phyloP scores from a whole-genome alignment of 305 asterid genomes.

The Vinca major region DNA sequence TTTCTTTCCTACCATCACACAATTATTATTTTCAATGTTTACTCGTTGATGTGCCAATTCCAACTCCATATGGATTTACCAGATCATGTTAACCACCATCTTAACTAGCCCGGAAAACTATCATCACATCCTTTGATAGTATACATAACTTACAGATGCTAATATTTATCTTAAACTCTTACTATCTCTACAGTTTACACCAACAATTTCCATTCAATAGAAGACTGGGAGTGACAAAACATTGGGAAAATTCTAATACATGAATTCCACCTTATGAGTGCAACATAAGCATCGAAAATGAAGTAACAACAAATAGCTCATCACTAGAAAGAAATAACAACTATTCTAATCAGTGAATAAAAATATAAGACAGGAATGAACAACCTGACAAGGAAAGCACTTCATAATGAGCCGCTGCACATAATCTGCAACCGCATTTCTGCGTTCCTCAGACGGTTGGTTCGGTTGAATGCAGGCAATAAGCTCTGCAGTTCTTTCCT shows the following conservation, averaged over 20 bases:
- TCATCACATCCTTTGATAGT: neutral
- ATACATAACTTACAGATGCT: neutral
- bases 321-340: neutral
- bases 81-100: neutral
- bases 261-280: neutral
- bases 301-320: neutral
- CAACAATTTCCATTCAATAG: neutral
- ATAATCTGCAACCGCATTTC: constrained; percentile 87
- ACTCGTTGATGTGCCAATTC: neutral
- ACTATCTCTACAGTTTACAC: neutral
- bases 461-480: constrained; percentile 88
- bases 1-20: neutral
- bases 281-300: neutral
- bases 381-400: constrained; percentile 93
- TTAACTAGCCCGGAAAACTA: neutral
- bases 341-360: neutral
- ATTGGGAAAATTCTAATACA: neutral
- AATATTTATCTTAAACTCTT: neutral
- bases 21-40: neutral
- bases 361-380: constrained; percentile 8
- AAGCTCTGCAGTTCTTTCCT: constrained; percentile 88
- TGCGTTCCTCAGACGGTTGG: constrained; percentile 70
- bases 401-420: constrained; percentile 72
- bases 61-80: neutral
- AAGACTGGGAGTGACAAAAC: neutral